Conservation (phyloP, 1,139 yeast species). For the Debaryomycetaceae sp. region DNA sequence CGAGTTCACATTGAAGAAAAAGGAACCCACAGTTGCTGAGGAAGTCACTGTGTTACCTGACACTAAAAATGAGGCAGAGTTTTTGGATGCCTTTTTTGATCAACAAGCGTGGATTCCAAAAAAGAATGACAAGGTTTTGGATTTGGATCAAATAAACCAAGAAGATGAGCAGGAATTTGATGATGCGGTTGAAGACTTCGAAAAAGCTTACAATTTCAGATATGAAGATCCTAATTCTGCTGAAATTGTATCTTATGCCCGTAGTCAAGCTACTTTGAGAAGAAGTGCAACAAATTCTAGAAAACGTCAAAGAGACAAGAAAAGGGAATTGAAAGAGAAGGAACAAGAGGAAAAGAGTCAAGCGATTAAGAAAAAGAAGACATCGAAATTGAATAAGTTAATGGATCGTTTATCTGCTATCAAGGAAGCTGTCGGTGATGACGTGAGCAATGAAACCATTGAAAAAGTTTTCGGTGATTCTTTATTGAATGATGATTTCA, state of each 20-base stretch:
- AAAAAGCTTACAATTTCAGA: constrained; percentile 89
- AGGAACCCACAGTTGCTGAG: constrained; percentile 10
- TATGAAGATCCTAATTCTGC: constrained; percentile 90
- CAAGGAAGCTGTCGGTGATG: constrained; percentile 81
- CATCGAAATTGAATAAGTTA: constrained; percentile 71
- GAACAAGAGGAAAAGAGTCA: constrained; percentile 57
- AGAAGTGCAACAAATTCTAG: constrained; percentile 73
- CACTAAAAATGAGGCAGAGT: constrained; percentile 57
- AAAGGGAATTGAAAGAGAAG: constrained; percentile 51
- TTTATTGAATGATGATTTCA: constrained; percentile 82
- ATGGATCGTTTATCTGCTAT: constrained; percentile 73
- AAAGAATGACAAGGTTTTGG: constrained; percentile 49
- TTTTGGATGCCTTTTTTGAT: constrained; percentile 68
- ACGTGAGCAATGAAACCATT: constrained; percentile 60
- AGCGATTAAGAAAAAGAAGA: constrained; percentile 68
- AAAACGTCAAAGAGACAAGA: constrained; percentile 77
- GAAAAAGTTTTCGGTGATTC: constrained; percentile 67
- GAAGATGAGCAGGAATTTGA: constrained; percentile 88
- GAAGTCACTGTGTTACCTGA: constrained; percentile 52
- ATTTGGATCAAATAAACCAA: constrained; percentile 54
- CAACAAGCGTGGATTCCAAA: constrained; percentile 88
- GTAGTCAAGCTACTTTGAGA: constrained; percentile 90
- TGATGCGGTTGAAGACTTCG: constrained; percentile 87
- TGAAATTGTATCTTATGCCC: constrained; percentile 94
- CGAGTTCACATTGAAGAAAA: constrained; percentile 58